phyloP scores from a whole-genome alignment of 305 asterid genomes.

The Fraxinus dipetala region DNA sequence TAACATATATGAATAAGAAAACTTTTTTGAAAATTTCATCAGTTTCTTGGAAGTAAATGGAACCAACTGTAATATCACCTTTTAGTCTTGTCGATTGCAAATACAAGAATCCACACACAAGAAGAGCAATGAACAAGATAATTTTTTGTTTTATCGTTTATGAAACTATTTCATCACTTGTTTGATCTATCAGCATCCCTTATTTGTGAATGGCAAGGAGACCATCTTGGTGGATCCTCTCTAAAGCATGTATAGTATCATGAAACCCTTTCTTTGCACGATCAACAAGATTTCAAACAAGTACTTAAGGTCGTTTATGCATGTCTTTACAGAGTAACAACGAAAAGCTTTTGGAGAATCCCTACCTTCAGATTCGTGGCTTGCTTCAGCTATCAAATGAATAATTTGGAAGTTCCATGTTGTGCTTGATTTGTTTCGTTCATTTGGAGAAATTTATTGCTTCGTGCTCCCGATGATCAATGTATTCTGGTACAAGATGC shows the following conservation, averaged over 20 bases:
- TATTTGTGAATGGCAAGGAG: neutral
- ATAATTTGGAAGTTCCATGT: conserved; percentile 30
- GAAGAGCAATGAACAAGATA: neutral
- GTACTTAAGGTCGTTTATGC: conserved; percentile 25
- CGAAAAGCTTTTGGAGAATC: conserved; percentile 96
- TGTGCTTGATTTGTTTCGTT: conserved; percentile 28
- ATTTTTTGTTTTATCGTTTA: neutral
- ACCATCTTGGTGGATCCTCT: conserved; percentile 17
- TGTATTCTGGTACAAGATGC: conserved; percentile 14
- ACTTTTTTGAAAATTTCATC: neutral
- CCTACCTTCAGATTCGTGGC: conserved; percentile 99
- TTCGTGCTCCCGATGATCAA: conserved; percentile 25
- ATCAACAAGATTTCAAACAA: conserved; percentile 18
- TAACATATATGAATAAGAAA: neutral
- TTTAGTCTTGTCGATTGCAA: neutral
- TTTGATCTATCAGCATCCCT: neutral
- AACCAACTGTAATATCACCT: neutral
- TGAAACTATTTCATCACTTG: neutral
- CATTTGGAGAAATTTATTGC: conserved; percentile 23
- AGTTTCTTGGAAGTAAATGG: neutral
- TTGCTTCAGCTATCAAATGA: conserved; percentile 75
- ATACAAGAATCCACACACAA: neutral
- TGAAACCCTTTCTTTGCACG: conserved; percentile 15
- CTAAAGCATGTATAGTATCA: conserved; percentile 5
- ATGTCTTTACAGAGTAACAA: conserved; percentile 83